phyloP scores from a whole-genome alignment of 1,284 basidiomycete species.

The Leccinum solheimii region DNA sequence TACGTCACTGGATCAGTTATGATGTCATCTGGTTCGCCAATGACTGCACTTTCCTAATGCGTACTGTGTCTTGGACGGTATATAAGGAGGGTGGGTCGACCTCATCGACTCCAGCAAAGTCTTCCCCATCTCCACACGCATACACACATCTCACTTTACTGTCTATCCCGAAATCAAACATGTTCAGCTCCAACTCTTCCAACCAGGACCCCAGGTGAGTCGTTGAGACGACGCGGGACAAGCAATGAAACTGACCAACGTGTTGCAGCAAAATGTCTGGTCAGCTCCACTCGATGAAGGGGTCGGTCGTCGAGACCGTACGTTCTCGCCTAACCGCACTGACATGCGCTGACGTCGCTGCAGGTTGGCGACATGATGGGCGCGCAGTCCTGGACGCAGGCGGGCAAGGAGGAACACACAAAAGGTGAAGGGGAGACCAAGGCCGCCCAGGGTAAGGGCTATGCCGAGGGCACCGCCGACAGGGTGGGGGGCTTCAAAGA shows the following conservation, averaged over 20 bases:
- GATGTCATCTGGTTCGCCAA: slow-evolving; percentile 31
- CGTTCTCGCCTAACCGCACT: not conserved
- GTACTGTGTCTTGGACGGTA: slow-evolving; percentile 23
- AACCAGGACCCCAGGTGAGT: slow-evolving; percentile 33
- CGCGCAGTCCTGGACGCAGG: slow-evolving; percentile 45
- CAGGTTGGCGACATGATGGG: slow-evolving; percentile 53
- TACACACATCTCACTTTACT: not conserved
- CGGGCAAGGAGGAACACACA: slow-evolving; percentile 67
- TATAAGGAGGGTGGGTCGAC: slow-evolving; percentile 24
- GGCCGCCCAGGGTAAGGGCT: slow-evolving; percentile 55
- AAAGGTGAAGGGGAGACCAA: slow-evolving; percentile 63
- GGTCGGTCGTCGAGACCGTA: slow-evolving; percentile 58
- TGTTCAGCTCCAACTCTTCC: slow-evolving; percentile 17
- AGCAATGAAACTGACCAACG: slow-evolving; percentile 4
- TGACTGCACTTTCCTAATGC: slow-evolving; percentile 33
- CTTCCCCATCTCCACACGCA: slow-evolving; percentile 1
- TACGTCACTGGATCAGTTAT: slow-evolving; percentile 28
- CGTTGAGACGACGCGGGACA: not conserved
- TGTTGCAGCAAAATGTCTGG: slow-evolving; percentile 57
- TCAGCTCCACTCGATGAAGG: slow-evolving; percentile 62
- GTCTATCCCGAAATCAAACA: not conserved
- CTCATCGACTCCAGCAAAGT: not conserved
- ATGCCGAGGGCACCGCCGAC: slow-evolving; percentile 59
- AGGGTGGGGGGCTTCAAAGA: slow-evolving; percentile 67
- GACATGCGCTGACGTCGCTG: not conserved